These are phyloP conservation scores for Monosporascus sp. DNA, from an alignment of 2,329 filamentous ascomycete species.

Conservation along the genomic window DNA sequence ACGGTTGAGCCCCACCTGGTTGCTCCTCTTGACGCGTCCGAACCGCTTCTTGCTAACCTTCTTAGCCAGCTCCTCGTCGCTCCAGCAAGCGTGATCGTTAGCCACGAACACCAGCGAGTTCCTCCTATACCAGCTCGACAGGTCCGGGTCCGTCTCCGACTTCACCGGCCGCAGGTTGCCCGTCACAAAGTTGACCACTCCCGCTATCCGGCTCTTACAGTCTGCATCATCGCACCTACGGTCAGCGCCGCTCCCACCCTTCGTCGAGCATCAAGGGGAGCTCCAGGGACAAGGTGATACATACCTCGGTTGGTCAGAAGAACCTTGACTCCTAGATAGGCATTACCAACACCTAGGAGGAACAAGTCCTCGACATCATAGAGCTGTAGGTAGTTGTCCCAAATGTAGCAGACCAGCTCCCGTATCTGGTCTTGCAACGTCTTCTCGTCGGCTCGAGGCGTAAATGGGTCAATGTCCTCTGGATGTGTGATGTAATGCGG, in stretches of 20 bases:
- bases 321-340: conserved; percentile 77
- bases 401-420: conserved; percentile 78
- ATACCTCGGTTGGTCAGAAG: conserved; percentile 73
- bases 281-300: conserved; percentile 6
- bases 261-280: no score
- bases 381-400: conserved; percentile 94
- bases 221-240: conserved; percentile 31
- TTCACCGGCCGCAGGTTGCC: conserved; percentile 73
- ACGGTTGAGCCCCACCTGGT: conserved; percentile 41
- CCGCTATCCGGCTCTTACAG: conserved; percentile 63
- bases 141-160: conserved; percentile 68
- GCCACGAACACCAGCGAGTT: conserved; percentile 78
- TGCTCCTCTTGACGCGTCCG: conserved; percentile 51
- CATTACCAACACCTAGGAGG: conserved; percentile 83
- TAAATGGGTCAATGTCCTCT: conserved; percentile 49
- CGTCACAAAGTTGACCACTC: conserved; percentile 76
- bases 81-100: conserved; percentile 71
- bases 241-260: not conserved
- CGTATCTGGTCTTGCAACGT: conserved; percentile 56
- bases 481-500: conserved; percentile 68
- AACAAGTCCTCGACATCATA: conserved; percentile 71
- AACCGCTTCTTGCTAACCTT: conserved; percentile 59
- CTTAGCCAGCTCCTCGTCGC: conserved; percentile 52
- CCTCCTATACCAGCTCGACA: conserved; percentile 78
- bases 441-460: conserved; percentile 39